Base-by-base conservation (phyloP, 164 flowering plant genomes). In the Magnolia sinica region DNA sequence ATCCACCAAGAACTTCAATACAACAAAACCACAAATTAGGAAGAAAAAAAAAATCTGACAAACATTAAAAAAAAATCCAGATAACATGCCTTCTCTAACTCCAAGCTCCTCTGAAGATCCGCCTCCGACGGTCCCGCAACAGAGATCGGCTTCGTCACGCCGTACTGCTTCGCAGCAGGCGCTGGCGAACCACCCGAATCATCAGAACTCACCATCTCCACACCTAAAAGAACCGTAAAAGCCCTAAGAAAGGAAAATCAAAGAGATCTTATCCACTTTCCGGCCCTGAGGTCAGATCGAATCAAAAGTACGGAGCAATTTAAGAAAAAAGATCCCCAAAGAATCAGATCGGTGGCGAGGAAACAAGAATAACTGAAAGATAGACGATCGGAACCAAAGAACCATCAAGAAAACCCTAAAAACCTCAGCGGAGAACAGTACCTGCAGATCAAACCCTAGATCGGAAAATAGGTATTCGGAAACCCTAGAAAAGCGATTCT, bases 141-240 rank as follows among this genome's bases (percentile, higher is more conserved):
- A 6, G 98, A 95, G 50, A 95, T 82, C 14, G 97, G 93, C 61
- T 85, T 88, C 64, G 95, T 89, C 77, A 93, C 92, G 0, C 96
- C 93, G 59, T 64, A 83, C 80, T 86, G 88, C 86, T 83, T 89
- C 73, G 76, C 80, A 80, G 81, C 55, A 29, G 79, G 64, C 22
- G 76, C 70, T 67, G 84, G 76, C 37, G 87, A 82, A 31, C 76
- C 85, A 23, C 71, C 68, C 80, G 74, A 68, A 37, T 67, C 83
- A 82, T 79, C 84, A 27, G 86, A 76, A 75, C 76, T 82, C 82
- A 74, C 85, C 89, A 85, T 87, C 74, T 23, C 78, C 20, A 51
- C 14, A 31, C 37, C n/a, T 2, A 23, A 59, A 74, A 13, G 16
- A 70, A 79, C 55, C 70, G 50, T 14, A 16, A 31, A 68, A 31